Base-by-base conservation (phyloP, 1,284 basidiomycete genomes). In the Vanrija humicola region DNA sequence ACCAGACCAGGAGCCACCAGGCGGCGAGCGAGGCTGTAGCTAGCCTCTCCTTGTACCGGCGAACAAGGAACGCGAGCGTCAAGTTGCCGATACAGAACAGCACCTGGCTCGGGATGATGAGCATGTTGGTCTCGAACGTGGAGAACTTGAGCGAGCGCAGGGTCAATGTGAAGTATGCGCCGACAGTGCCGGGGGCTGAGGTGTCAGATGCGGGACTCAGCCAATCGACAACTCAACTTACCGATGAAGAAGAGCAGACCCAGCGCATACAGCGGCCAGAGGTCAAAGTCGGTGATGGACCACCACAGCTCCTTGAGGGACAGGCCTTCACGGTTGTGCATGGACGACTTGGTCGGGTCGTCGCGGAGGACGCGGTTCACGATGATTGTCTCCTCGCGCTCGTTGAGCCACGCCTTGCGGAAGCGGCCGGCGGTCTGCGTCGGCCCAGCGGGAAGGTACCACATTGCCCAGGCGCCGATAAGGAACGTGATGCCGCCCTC, bases 321-420 rank as follows among this genome's bases (percentile, higher is more conserved):
- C n/a, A 74, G 46, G 6, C 71, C 77, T 52, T 79, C 63, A 16
- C 78, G 69, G 53, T 79, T 79, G 69, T 79, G 73, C 77, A 79
- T 64, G 10, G 52, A 48, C 3, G 55, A 55, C 61, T 78, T 79
- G 18, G 66, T 65, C 1, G 72, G 77, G 47, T 79, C 78, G 56
- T 79, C 78, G 8, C 78, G 66, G 1, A 79, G 61, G 5, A 78
- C 73, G 38, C 71, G 70, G 63, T 78, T 79, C 61, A 78, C 77
- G 48, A 78, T 67, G 61, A 79, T 77, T 2, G 63, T 72, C 43
- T 75, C 76, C 45, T 79, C 77, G n/a, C 71, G 60, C 50, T 77
- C 78, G 2, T 64, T 74, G 61, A 79, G 77, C 69, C 70, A 78
- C 0, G 72, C 73, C 16, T 73, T 69, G 16, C 70, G 57, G 54